These are phyloP conservation scores for Lipomyces lipofer DNA, from an alignment of 805 yeast genomes.

Conservation along the genomic window DNA sequence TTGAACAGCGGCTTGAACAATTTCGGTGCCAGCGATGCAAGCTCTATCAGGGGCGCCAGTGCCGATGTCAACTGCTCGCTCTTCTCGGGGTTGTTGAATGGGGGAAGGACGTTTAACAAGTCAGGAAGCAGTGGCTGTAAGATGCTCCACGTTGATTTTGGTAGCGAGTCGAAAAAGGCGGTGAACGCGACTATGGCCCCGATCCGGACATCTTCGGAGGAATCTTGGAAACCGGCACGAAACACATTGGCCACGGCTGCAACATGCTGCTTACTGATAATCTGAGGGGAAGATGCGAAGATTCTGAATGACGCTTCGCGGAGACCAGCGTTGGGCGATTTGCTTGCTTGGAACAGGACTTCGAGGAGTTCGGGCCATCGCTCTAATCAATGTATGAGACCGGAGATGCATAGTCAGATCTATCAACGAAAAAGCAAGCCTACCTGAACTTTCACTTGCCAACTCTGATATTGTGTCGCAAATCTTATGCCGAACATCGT, in stretches of 20 bases:
- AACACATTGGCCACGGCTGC: constrained; percentile 66
- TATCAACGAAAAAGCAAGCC: too few species aligned
- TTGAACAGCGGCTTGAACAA: constrained; percentile 90
- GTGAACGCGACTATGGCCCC: constrained; percentile 92
- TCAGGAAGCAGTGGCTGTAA: constrained; percentile 80
- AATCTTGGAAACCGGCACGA: constrained; percentile 77
- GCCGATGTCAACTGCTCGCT: constrained; percentile 81
- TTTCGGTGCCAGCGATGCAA: constrained; percentile 91
- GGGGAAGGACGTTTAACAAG: constrained; percentile 81
- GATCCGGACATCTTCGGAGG: constrained; percentile 78
- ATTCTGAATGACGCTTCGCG: constrained; percentile 92
- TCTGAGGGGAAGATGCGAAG: constrained; percentile 77
- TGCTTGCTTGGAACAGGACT: constrained; percentile 66
- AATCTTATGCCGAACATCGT: constrained; percentile 81
- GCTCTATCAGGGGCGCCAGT: constrained; percentile 83
- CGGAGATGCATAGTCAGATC: too few species aligned
- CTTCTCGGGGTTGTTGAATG: constrained; percentile 74
- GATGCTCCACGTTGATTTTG: constrained; percentile 73
- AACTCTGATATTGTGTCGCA: constrained; percentile 94
- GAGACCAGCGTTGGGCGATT: constrained; percentile 58
- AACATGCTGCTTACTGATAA: constrained; percentile 62
- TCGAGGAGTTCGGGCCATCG: constrained; percentile 82
- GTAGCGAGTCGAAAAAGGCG: constrained; percentile 78
- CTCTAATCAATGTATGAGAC: too few species aligned
- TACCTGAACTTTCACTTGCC: constrained; percentile 49